phyloP scores from a whole-genome alignment of 768 basidiomycete genomes.

The Psilocybe tampanensis region DNA sequence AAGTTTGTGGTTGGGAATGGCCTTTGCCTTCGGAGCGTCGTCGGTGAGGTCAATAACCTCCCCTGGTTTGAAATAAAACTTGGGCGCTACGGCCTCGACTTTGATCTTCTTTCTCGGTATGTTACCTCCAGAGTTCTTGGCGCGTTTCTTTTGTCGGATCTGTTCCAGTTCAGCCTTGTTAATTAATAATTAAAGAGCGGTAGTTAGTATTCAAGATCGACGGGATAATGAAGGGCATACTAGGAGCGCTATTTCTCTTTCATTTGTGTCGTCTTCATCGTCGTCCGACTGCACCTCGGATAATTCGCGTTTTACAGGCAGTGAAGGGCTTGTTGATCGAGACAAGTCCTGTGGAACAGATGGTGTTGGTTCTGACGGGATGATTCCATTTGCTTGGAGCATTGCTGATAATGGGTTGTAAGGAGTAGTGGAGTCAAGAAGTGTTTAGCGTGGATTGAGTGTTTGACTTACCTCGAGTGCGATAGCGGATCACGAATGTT shows the following conservation, averaged over 20 bases:
- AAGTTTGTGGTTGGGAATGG: no score
- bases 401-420: no score
- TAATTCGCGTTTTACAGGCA: neutral
- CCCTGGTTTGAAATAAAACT: neutral
- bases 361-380: neutral
- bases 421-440: no score
- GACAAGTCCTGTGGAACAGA: neutral
- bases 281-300: neutral
- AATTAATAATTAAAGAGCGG: neutral
- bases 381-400: neutral
- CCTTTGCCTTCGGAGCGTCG: no score
- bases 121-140: neutral
- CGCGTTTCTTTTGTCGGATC: neutral
- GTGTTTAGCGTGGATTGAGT: no score
- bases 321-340: neutral
- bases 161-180: neutral
- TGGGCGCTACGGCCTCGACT: neutral
- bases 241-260: no score
- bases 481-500: no score
- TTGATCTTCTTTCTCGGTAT: neutral
- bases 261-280: neutral
- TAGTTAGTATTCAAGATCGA: no score
- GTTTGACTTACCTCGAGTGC: no score
- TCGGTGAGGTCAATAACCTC: neutral
- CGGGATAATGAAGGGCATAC: no score